Conservation (phyloP, 768 basidiomycete genomes). For the Austroboletus festivus region DNA sequence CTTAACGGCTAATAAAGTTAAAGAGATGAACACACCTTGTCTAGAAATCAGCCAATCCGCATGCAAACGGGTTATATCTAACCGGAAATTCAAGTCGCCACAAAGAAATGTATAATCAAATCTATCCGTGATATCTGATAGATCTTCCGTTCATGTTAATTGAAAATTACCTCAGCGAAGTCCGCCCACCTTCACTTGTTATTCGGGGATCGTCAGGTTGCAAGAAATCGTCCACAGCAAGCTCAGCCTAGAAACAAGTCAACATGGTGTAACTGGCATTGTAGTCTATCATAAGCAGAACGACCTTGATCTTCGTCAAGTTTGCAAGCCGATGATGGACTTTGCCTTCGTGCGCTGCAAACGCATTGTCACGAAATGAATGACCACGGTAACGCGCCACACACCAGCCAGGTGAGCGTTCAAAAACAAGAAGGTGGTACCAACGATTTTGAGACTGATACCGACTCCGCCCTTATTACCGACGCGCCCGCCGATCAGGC, state of each 20-base stretch:
- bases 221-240: conserved; percentile 78
- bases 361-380: not conserved
- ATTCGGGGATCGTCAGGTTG: conserved; percentile 58
- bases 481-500: conserved; percentile 84
- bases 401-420: conserved; percentile 88
- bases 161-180: not conserved
- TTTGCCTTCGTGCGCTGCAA: conserved; percentile 71
- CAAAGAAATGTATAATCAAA: conserved; percentile 89
- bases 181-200: conserved; percentile 61
- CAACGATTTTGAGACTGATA: conserved; percentile 80
- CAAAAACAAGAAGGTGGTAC: conserved; percentile 82
- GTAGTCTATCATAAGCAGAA: not conserved
- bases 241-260: conserved; percentile 50
- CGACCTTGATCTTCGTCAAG: conserved; percentile 82
- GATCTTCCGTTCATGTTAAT: conserved; percentile 7
- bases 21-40: conserved; percentile 48
- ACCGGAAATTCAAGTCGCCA: conserved; percentile 89
- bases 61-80: conserved; percentile 85
- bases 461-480: conserved; percentile 95
- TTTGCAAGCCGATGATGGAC: conserved; percentile 81
- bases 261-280: not conserved
- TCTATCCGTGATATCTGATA: conserved; percentile 70
- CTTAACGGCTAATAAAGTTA: not conserved
- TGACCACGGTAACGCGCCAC: conserved; percentile 2
- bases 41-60: conserved; percentile 91